Evolutionary conservation across 2,329 filamentous ascomycete species (phyloP).

Genomic region (Cladosporium velox): DNA sequence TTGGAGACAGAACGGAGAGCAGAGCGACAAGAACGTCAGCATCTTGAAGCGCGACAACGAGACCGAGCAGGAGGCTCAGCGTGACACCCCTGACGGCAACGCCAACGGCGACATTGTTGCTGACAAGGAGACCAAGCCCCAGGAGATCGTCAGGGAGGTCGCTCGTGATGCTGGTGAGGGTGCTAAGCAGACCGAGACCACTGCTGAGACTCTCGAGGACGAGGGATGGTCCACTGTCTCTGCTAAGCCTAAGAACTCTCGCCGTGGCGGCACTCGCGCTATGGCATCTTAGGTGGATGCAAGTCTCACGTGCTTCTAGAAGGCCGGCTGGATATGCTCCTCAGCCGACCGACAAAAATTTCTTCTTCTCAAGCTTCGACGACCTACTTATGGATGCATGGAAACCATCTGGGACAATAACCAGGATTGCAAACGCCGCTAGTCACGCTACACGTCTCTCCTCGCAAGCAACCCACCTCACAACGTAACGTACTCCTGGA

Average conservation of each 20-base stretch:
- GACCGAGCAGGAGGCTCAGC: constrained; percentile 40
- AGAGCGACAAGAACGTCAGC: constrained; percentile 38
- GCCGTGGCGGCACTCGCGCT: constrained; percentile 46
- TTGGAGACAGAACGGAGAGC: constrained; percentile 38
- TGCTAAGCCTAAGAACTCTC: constrained; percentile 48
- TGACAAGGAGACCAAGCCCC: constrained; percentile 58
- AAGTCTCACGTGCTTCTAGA: not conserved
- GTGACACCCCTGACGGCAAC: constrained; percentile 47
- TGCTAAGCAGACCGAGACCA: constrained; percentile 36
- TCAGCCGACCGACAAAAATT: constrained; percentile 12
- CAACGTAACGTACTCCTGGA: not conserved
- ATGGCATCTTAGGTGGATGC: constrained; percentile 47
- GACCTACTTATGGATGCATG: constrained; percentile 20
- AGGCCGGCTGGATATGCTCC: constrained; percentile 10
- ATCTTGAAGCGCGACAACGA: constrained; percentile 51
- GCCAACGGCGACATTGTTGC: constrained; percentile 54
- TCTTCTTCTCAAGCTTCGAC: constrained; percentile 15
- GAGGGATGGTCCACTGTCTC: constrained; percentile 58
- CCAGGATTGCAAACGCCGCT: constrained; percentile 3
- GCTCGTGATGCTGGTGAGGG: constrained; percentile 42
- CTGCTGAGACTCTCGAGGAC: constrained; percentile 51
- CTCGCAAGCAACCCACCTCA: constrained; percentile 3
- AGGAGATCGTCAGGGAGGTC: constrained; percentile 54
- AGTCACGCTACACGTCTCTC: constrained; percentile 13
- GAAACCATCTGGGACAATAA: constrained; percentile 8